phyloP scores from a whole-genome alignment of 2,329 filamentous ascomycete species.

The Trichoderma guizhouense region DNA sequence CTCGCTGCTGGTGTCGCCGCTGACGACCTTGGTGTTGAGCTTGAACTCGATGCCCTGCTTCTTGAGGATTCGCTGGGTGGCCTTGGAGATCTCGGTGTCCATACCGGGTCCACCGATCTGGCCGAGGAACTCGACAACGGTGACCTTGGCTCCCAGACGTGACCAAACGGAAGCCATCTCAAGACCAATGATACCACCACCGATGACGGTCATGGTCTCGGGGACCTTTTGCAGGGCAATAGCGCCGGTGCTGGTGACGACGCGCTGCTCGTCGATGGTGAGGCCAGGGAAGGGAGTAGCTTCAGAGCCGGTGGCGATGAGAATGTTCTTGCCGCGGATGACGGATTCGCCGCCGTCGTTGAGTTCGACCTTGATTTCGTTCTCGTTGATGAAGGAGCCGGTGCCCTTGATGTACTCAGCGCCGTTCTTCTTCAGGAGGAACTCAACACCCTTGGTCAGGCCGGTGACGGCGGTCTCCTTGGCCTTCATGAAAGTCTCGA shows the following conservation, averaged over 20 bases:
- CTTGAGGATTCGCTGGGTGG: conserved; percentile 83
- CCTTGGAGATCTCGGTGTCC: conserved; percentile 91
- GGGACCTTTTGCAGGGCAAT: conserved; percentile 86
- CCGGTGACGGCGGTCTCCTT: conserved; percentile 88
- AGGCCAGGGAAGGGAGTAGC: conserved; percentile 94
- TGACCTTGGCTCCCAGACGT: conserved; percentile 87
- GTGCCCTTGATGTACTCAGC: conserved; percentile 97
- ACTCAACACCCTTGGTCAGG: conserved; percentile 96
- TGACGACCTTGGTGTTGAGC: conserved; percentile 90
- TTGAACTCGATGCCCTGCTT: conserved; percentile 99
- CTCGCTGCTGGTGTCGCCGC: conserved; percentile 76
- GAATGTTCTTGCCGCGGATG: conserved; percentile 90
- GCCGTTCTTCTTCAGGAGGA: conserved; percentile 98
- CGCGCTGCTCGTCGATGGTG: conserved; percentile 94
- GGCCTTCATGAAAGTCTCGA: conserved; percentile 95
- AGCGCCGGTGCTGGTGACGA: conserved; percentile 94
- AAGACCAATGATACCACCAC: conserved; percentile 96
- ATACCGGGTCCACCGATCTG: conserved; percentile 98
- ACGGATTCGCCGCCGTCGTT: conserved; percentile 88
- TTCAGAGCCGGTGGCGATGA: conserved; percentile 95
- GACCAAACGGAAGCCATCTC: conserved; percentile 99
- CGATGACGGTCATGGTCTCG: conserved; percentile 95
- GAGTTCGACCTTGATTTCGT: conserved; percentile 87
- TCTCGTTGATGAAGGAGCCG: conserved; percentile 79
- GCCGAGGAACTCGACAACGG: conserved; percentile 91